A percentile compares a stretch with the other conserved stretches of the same genome.
phyloP scores from a whole-genome alignment of 805 yeast species.

The Novakomyces olei region DNA sequence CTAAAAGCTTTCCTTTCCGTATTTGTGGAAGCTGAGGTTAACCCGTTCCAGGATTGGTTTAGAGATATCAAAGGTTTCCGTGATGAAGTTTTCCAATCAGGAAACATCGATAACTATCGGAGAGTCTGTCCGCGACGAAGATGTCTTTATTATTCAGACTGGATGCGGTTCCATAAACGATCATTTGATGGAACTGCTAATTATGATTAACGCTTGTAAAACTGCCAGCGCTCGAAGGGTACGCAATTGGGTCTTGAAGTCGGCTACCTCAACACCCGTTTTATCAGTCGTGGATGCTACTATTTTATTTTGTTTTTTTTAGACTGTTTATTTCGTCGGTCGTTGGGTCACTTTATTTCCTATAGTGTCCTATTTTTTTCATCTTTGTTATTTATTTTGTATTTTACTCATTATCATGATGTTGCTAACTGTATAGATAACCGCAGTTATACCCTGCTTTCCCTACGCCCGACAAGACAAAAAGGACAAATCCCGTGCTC shows the following conservation, averaged over 20 bases:
- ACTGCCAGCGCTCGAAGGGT: conserved; percentile 87
- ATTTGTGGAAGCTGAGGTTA: not conserved
- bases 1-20: not conserved
- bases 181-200: conserved; percentile 62
- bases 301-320: no score
- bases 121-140: conserved; percentile 79
- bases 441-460: conserved; percentile 86
- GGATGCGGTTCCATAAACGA: conserved; percentile 77
- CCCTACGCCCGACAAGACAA: conserved; percentile 96
- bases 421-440: no score
- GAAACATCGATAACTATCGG: conserved; percentile 79
- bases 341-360: no score
- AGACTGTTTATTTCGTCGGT: no score
- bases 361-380: no score
- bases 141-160: conserved; percentile 32
- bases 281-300: no score
- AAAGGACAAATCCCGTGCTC: conserved; percentile 88
- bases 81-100: conserved; percentile 63
- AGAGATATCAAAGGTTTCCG: conserved; percentile 50
- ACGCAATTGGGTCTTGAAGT: no score
- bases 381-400: no score
- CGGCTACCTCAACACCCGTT: no score
- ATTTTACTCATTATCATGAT: no score
- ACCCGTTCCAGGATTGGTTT: conserved; percentile 29
- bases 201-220: conserved; percentile 82